Evolutionary conservation across 495 filamentous ascomycete genomes (phyloP).

Genomic region (Bryoglossum gracile): DNA sequence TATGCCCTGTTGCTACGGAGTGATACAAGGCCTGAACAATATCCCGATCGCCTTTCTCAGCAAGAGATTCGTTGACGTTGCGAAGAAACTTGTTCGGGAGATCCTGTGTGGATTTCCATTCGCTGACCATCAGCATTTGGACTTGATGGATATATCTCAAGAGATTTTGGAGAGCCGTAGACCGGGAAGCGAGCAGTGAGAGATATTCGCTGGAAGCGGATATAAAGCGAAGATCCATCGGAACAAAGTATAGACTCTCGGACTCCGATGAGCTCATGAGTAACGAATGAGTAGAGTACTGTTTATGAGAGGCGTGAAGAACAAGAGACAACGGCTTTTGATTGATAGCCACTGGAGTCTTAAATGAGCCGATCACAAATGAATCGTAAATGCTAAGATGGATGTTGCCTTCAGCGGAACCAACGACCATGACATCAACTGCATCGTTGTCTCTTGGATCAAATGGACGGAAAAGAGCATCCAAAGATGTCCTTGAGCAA

Average conservation of each 20-base stretch:
- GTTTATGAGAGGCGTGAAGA: constrained; percentile 63
- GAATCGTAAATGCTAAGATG: constrained; percentile 86
- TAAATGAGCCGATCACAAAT: constrained; percentile 70
- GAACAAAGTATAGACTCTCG: constrained; percentile 51
- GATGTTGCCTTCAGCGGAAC: constrained; percentile 69
- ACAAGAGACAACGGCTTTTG: constrained; percentile 34
- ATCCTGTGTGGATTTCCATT: constrained; percentile 78
- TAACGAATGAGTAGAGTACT: constrained; percentile 70
- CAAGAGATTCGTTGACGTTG: constrained; percentile 59
- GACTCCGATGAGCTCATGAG: constrained; percentile 39
- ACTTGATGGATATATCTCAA: constrained; percentile 74
- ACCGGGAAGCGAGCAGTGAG: constrained; percentile 76
- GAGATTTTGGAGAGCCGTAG: constrained; percentile 78
- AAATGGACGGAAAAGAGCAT: constrained; percentile 60
- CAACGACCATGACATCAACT: constrained; percentile 77
- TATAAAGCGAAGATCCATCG: constrained; percentile 77
- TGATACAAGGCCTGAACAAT: constrained; percentile 79
- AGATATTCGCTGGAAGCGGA: constrained; percentile 71
- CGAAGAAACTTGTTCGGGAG: constrained; percentile 68
- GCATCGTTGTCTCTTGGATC: constrained; percentile 55
- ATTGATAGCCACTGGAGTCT: constrained; percentile 16
- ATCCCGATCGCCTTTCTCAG: constrained; percentile 50
- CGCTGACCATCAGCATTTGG: constrained; percentile 62
- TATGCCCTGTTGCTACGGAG: constrained; percentile 77
- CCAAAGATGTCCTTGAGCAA: constrained; percentile 59